Conservation (phyloP, 352 stramenopile species). For the Pythium phragmitis region DNA sequence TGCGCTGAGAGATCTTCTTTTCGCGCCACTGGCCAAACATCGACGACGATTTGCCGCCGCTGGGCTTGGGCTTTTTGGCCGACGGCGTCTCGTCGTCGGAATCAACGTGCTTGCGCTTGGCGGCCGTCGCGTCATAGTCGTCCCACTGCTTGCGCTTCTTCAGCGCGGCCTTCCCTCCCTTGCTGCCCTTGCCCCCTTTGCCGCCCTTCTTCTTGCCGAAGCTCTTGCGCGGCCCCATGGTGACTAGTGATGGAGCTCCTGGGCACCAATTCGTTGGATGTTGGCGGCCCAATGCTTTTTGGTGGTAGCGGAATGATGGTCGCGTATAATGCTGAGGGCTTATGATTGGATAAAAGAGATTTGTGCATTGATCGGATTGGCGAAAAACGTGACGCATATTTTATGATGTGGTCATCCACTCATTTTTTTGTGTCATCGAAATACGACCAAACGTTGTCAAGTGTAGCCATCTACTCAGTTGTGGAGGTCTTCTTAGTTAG, state of each 20-base stretch:
- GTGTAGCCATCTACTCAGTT: conserved; percentile 20
- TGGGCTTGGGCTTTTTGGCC: conserved; percentile 8
- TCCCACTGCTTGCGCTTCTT: conserved; percentile 28
- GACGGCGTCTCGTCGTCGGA: conserved; percentile 4
- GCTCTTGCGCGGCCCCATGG: conserved; percentile 22
- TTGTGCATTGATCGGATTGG: conserved; percentile 9
- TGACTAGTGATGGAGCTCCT: background rate
- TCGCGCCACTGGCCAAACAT: conserved; percentile 83
- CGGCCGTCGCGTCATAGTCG: conserved; percentile 19
- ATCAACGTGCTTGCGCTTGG: background rate
- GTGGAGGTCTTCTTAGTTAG: background rate
- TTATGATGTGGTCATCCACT: background rate
- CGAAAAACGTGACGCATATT: conserved; percentile 3
- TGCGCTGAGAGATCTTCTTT: conserved; percentile 45
- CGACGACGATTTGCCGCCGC: conserved; percentile 28
- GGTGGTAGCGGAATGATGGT: conserved; percentile 2
- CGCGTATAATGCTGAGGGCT: background rate
- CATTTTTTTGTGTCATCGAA: too few species aligned
- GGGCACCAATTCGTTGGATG: conserved; percentile 8
- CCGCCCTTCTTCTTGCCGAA: conserved; percentile 20
- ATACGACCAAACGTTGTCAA: background rate
- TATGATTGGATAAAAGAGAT: background rate
- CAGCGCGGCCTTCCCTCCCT: conserved; percentile 4
- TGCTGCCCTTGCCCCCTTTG: conserved; percentile 17
- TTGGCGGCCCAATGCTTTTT: conserved; percentile 17